Evolutionary conservation across 2,329 filamentous ascomycete species (phyloP).

Genomic region (Neofusicoccum cordaticola): DNA sequence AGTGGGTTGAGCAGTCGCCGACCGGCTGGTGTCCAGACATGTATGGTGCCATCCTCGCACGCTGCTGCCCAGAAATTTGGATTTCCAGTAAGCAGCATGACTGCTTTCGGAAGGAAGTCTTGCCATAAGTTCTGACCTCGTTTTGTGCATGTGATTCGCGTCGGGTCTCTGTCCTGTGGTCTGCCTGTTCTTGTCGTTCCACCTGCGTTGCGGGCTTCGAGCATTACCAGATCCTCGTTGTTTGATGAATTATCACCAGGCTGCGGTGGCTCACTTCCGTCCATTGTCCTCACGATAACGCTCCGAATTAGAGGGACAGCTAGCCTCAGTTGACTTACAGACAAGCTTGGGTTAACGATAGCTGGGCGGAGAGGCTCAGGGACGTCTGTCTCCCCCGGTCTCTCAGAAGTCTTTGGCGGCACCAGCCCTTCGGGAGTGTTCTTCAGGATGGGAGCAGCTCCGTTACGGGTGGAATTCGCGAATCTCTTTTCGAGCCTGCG

Average conservation of each 20-base stretch:
- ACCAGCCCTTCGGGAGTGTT: conserved; percentile 77
- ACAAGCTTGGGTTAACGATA: conserved; percentile 76
- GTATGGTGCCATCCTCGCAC: conserved; percentile 87
- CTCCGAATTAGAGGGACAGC: conserved; percentile 83
- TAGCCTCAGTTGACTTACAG: conserved; percentile 78
- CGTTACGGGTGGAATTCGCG: conserved; percentile 58
- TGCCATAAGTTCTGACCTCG: conserved; percentile 84
- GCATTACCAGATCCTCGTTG: conserved; percentile 65
- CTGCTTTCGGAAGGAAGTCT: conserved; percentile 82
- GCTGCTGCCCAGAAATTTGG: conserved; percentile 88
- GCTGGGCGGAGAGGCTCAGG: conserved; percentile 87
- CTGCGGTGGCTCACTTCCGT: conserved; percentile 55
- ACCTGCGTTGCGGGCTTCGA: conserved; percentile 84
- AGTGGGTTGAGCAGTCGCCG: conserved; percentile 80
- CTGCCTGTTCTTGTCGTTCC: conserved; percentile 59
- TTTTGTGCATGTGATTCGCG: conserved; percentile 77
- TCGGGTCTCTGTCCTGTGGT: conserved; percentile 70
- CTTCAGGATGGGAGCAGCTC: conserved; percentile 69
- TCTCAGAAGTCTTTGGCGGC: conserved; percentile 64
- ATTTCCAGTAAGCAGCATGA: conserved; percentile 88
- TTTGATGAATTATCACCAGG: conserved; percentile 43
- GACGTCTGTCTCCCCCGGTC: conserved; percentile 60
- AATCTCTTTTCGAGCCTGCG: conserved; percentile 59
- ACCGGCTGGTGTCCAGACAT: conserved; percentile 90
- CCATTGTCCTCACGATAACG: conserved; percentile 78